Evolutionary conservation across 2,329 filamentous ascomycete genomes (phyloP).

Genomic region (Ophiostoma montium): DNA sequence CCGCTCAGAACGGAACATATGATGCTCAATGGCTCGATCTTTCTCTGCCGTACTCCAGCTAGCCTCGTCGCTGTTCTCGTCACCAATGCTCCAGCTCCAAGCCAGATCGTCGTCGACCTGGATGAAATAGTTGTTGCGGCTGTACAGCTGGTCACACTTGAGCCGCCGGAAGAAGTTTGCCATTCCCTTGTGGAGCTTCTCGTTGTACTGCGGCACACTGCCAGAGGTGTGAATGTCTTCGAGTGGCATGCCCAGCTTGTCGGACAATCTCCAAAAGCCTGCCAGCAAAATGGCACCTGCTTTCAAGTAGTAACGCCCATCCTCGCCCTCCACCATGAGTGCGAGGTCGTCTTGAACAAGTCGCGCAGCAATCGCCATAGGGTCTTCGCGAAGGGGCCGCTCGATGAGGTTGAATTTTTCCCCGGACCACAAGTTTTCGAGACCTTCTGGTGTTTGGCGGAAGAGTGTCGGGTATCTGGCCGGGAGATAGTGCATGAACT

Average conservation of each 20-base stretch:
- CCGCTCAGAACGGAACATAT: neutral
- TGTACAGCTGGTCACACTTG: neutral
- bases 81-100: conserved; percentile 1
- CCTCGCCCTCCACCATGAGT: neutral
- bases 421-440: neutral
- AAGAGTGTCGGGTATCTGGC: neutral
- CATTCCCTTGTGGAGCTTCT: conserved; percentile 1
- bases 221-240: conserved; percentile 1
- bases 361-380: neutral
- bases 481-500: neutral
- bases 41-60: conserved; percentile 1
- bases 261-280: neutral
- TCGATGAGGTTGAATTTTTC: neutral
- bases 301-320: neutral
- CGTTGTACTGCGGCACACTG: neutral
- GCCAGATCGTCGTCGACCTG: neutral
- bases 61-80: neutral
- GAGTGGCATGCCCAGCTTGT: neutral
- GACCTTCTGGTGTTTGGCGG: neutral
- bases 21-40: neutral
- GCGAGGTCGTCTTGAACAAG: neutral
- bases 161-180: neutral
- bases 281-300: neutral
- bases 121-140: conserved; percentile 1
- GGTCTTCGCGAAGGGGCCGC: neutral